phyloP scores from a whole-genome alignment of 2,329 filamentous ascomycete genomes.

The Penicillium hesseltinei region DNA sequence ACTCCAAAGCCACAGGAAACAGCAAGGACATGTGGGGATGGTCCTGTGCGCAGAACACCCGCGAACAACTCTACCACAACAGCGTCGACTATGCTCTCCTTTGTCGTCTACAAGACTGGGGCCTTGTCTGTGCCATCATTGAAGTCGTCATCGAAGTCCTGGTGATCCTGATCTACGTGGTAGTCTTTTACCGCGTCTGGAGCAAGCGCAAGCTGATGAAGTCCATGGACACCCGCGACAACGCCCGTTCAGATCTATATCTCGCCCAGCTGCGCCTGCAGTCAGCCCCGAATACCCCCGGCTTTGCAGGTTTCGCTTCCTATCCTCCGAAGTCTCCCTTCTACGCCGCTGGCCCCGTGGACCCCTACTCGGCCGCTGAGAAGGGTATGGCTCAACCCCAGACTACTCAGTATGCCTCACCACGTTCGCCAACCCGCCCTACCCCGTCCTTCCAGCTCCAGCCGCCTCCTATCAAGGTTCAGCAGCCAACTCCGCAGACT shows the following conservation, averaged over 20 bases:
- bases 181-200: conserved; percentile 97
- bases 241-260: conserved; percentile 91
- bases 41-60: conserved; percentile 89
- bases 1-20: conserved; percentile 67
- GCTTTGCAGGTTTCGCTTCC: conserved; percentile 61
- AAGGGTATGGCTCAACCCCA: conserved; percentile 50
- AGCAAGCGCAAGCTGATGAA: conserved; percentile 93
- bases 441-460: conserved; percentile 76
- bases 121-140: conserved; percentile 93
- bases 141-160: conserved; percentile 91
- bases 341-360: conserved; percentile 36
- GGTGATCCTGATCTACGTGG: conserved; percentile 85
- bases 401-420: conserved; percentile 55
- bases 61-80: conserved; percentile 71
- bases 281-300: conserved; percentile 91
- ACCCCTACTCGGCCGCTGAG: conserved; percentile 51
- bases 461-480: conserved; percentile 75
- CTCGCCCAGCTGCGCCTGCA: conserved; percentile 80
- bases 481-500: conserved; percentile 71
- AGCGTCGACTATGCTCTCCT: conserved; percentile 86
- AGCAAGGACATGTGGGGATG: conserved; percentile 97
- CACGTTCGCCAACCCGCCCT: conserved; percentile 60
- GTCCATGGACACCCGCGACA: conserved; percentile 94
- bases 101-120: conserved; percentile 93
- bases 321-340: conserved; percentile 55